Percentiles rank a stretch among this genome's conserved stretches.
Evolutionary conservation across 371 early-diverging fungal genomes (phyloP).

Genomic region (Mucor piriformis): DNA sequence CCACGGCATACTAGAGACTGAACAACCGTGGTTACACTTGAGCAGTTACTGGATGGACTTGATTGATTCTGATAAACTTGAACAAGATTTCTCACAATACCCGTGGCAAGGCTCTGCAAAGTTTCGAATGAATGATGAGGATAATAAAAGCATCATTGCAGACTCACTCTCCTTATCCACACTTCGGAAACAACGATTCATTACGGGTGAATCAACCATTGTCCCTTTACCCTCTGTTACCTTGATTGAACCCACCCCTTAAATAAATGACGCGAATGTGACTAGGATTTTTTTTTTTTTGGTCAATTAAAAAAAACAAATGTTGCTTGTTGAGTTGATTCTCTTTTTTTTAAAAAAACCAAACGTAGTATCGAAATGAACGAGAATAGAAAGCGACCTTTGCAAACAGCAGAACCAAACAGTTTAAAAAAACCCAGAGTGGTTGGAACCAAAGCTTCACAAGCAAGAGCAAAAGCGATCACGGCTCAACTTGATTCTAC

Average conservation of each 20-base stretch:
- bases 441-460: constrained; percentile 23
- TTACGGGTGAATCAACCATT: constrained; percentile 15
- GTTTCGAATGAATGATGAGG: constrained; percentile 17
- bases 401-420: background rate
- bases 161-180: constrained; percentile 3
- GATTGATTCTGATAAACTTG: constrained; percentile 26
- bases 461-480: constrained; percentile 28
- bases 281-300: too few relatives aligned
- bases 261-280: background rate
- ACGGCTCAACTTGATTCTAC: constrained; percentile 9
- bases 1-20: constrained; percentile 17
- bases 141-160: background rate
- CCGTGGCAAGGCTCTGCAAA: constrained; percentile 43
- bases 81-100: constrained; percentile 26
- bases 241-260: background rate
- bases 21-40: constrained; percentile 31
- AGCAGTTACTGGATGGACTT: constrained; percentile 48
- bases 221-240: constrained; percentile 11
- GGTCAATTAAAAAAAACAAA: too few relatives aligned
- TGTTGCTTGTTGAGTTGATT: too few relatives aligned
- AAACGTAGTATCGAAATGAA: too few relatives aligned
- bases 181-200: background rate
- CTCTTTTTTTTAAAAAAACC: too few relatives aligned
- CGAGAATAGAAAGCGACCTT: background rate
- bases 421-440: constrained; percentile 8